Conservation (phyloP, 768 basidiomycete species). For the Lactarius tabidus region DNA sequence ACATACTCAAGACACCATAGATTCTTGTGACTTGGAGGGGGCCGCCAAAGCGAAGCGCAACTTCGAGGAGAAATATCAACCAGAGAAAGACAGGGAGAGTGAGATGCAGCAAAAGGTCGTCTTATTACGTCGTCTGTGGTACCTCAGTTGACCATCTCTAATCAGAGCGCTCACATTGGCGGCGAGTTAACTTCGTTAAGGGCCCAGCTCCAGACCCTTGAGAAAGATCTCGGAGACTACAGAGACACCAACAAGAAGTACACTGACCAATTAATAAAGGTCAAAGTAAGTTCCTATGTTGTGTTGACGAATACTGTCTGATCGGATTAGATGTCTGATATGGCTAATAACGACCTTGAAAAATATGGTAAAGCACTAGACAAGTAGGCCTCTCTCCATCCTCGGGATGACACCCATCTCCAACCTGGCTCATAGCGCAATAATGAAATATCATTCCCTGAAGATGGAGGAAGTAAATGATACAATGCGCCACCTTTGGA, state of each 20-base stretch:
- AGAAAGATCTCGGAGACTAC: conserved; percentile 77
- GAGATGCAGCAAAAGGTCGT: conserved; percentile 65
- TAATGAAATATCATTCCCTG: conserved; percentile 95
- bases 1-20: conserved; percentile 65
- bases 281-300: conserved; percentile 59
- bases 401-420: background rate
- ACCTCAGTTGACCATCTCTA: background rate
- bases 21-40: conserved; percentile 74
- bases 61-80: conserved; percentile 76
- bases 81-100: conserved; percentile 68
- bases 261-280: conserved; percentile 87
- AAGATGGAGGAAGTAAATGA: conserved; percentile 99
- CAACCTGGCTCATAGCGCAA: conserved; percentile 57
- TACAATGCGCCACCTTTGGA: conserved; percentile 95
- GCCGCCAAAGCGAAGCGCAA: conserved; percentile 79
- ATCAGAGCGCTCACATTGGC: conserved; percentile 69
- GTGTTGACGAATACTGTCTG: background rate
- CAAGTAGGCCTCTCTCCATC: conserved; percentile 53
- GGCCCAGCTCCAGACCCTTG: conserved; percentile 58
- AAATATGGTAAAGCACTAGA: conserved; percentile 97
- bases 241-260: conserved; percentile 83
- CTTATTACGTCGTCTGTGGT: conserved; percentile 13
- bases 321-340: conserved; percentile 78
- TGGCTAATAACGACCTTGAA: conserved; percentile 95
- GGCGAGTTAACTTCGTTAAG: conserved; percentile 78